Evolutionary conservation across 2,329 filamentous ascomycete species (phyloP).

Genomic region (Ceratocystis colombiana): DNA sequence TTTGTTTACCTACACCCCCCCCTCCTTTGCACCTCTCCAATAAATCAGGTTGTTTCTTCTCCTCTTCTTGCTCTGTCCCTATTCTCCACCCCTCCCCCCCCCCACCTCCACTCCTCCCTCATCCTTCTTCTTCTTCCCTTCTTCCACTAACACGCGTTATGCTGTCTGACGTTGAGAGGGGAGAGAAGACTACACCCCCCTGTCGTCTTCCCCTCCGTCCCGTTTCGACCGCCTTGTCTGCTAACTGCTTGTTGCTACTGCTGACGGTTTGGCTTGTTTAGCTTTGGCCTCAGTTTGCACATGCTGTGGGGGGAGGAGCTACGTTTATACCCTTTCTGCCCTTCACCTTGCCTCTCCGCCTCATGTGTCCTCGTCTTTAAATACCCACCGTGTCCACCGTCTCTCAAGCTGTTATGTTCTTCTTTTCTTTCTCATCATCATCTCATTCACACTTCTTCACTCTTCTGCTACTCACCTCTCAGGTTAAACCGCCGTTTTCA

Average conservation of each 20-base stretch:
- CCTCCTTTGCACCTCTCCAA: background rate
- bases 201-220: background rate
- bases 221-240: constrained; percentile 5
- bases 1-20: constrained; percentile 1
- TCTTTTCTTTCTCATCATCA: constrained; percentile 18
- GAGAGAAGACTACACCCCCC: background rate
- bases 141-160: background rate
- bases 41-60: background rate
- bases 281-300: background rate
- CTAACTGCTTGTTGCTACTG: background rate
- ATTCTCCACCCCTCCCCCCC: constrained; percentile 2
- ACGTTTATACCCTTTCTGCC: background rate
- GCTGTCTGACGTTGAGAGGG: background rate
- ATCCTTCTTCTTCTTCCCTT: background rate
- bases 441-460: constrained; percentile 11
- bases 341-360: background rate
- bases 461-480: constrained; percentile 15
- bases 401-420: constrained; percentile 2
- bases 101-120: background rate
- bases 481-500: background rate
- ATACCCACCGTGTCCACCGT: constrained; percentile 22
- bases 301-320: background rate
- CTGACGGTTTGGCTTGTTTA: background rate
- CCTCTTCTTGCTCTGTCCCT: background rate
- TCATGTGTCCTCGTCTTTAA: constrained; percentile 15